Base-by-base conservation (phyloP, 345 rosid species). In the Citrus cavaleriei region DNA sequence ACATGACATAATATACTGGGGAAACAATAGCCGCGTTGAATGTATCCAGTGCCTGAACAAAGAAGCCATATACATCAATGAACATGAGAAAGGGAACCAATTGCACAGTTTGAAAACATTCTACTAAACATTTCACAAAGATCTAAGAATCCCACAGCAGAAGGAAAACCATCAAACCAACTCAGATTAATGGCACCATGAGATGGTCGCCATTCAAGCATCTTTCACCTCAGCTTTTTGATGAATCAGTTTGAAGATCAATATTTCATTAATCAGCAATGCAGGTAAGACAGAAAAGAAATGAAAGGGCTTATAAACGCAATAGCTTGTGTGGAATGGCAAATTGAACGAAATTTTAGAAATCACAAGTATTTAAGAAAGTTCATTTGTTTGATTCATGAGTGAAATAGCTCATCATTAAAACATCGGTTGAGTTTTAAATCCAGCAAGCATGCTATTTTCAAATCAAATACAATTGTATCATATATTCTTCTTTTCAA, bases 1-100 rank as follows among this genome's bases (percentile, higher is more conserved):
- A 92, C 97, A 95, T 90, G 65, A 95, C 99, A 55, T 93, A 95
- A 73, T 93, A 93, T 60, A 95, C 96, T 6, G 98, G 97, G 82
- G 97, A 95, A 69, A 95, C 97, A 38, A 93, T 82, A 76, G 97
- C 94, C 65, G 99, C 94, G 59, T 87, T 89, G 83, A 93, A 93
- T 72, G 97, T 89, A 78, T 92, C 97, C 81, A 93, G 76, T 64
- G 98, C 99, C 99, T 93, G 85, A 24, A 58, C 35, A 27, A 73
- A 71, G 68, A 64, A 32, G 61, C 40, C 49, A 61, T 46, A 21
- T 12, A 32, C 38, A 75, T 49, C 21, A 49, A 16, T 51, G 32
- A 35, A 4, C 12, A 57, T 32, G 24, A 67, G 70, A 75, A 49
- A 27, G 40, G 21, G 7, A 63, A 51, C 51, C 28, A 32, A 21